phyloP scores from a whole-genome alignment of 805 yeast genomes.

The Candida coquimbonensis region DNA sequence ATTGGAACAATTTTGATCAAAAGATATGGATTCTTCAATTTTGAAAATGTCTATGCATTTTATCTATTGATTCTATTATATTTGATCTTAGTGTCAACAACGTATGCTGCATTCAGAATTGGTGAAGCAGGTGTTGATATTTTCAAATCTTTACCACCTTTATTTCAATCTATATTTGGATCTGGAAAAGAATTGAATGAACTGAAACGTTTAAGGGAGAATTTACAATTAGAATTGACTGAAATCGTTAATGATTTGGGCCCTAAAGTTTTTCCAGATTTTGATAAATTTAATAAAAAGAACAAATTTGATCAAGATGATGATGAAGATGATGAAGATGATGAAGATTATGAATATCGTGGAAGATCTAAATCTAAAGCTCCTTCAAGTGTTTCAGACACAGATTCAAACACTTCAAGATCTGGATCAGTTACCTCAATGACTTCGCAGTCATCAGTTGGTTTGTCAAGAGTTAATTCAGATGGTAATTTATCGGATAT shows the following conservation, averaged over 20 bases:
- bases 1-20: slow-evolving; percentile 31
- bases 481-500: slow-evolving; percentile 56
- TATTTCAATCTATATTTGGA: slow-evolving; percentile 37
- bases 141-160: slow-evolving; percentile 72
- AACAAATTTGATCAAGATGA: not conserved
- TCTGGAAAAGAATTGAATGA: slow-evolving; percentile 38
- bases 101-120: slow-evolving; percentile 78
- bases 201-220: slow-evolving; percentile 52
- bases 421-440: slow-evolving; percentile 27
- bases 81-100: slow-evolving; percentile 58
- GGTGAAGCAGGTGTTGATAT: slow-evolving; percentile 92
- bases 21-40: slow-evolving; percentile 22
- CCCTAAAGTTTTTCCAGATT: slow-evolving; percentile 83
- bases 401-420: slow-evolving; percentile 6
- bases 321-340: slow-evolving; percentile 19
- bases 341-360: slow-evolving; percentile 25
- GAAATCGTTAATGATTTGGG: slow-evolving; percentile 77
- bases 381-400: not conserved
- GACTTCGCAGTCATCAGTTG: slow-evolving; percentile 32
- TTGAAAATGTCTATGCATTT: slow-evolving; percentile 13
- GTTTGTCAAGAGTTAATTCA: slow-evolving; percentile 55
- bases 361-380: slow-evolving; percentile 19
- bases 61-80: slow-evolving; percentile 39
- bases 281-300: slow-evolving; percentile 33
- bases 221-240: slow-evolving; percentile 66